phyloP scores from a whole-genome alignment of 2,329 filamentous ascomycete genomes.

The Penicillium thymicola region DNA sequence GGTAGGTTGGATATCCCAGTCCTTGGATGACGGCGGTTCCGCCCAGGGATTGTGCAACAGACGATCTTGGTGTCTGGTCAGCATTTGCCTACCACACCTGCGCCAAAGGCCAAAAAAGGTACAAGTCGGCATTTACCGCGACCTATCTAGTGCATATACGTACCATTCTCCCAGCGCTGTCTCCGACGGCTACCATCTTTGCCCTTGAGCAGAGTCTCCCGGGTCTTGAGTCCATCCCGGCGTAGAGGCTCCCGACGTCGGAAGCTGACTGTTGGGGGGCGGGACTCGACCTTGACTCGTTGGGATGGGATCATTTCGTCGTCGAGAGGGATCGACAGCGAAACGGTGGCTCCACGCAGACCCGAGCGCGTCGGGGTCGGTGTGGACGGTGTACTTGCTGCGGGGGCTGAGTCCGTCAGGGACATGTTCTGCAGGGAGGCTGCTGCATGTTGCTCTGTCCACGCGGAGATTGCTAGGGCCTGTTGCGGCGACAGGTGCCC shows the following conservation, averaged over 20 bases:
- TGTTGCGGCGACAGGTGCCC: conserved; percentile 36
- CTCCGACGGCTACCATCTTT: conserved; percentile 85
- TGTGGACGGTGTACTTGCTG: conserved; percentile 47
- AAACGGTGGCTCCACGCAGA: conserved; percentile 54
- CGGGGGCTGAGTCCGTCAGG: conserved; percentile 27
- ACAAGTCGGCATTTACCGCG: background rate
- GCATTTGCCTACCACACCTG: conserved; percentile 11
- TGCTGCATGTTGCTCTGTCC: conserved; percentile 52
- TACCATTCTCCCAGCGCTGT: conserved; percentile 94
- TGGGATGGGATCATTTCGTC: conserved; percentile 40
- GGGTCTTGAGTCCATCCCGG: conserved; percentile 61
- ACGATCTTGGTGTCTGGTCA: conserved; percentile 59
- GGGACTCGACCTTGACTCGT: conserved; percentile 29
- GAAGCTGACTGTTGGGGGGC: conserved; percentile 40
- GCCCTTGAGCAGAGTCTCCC: conserved; percentile 78
- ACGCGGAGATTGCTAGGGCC: conserved; percentile 62
- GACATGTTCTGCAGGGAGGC: conserved; percentile 37
- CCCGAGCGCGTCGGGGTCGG: conserved; percentile 50
- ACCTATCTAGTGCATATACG: conserved; percentile 12
- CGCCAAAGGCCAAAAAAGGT: background rate
- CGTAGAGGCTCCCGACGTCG: conserved; percentile 55
- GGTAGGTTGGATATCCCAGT: conserved; percentile 81
- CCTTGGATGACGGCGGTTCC: conserved; percentile 73
- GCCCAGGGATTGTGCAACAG: conserved; percentile 82
- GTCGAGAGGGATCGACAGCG: conserved; percentile 75